These are phyloP conservation scores for Hemisphaericaspora nanyangensis DNA, from an alignment of 805 yeast genomes.

Conservation along the genomic window DNA sequence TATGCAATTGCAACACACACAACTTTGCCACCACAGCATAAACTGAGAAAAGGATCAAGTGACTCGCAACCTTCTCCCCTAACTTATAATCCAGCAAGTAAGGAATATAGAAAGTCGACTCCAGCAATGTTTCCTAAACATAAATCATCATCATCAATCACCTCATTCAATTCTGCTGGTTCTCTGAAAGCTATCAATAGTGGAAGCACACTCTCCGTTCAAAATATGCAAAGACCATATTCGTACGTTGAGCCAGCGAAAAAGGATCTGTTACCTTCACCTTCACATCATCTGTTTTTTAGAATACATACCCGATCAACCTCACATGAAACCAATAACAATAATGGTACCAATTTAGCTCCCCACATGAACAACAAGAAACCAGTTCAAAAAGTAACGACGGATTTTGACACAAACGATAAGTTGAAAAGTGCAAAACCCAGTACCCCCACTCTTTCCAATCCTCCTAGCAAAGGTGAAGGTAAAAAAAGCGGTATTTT, in stretches of 20 bases:
- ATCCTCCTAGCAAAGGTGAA: not conserved
- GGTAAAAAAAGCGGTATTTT: constrained; percentile 30
- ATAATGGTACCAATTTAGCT: not conserved
- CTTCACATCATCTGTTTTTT: constrained; percentile 44
- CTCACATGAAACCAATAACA: constrained; percentile 10
- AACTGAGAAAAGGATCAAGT: constrained; percentile 5
- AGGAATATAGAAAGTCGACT: not conserved
- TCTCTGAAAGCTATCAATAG: constrained; percentile 7
- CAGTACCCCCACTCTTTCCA: not conserved
- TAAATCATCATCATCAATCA: constrained; percentile 30
- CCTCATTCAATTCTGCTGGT: constrained; percentile 7
- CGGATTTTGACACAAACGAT: not conserved
- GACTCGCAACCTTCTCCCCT: constrained; percentile 15
- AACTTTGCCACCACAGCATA: not conserved
- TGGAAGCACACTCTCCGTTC: not conserved
- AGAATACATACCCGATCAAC: constrained; percentile 62
- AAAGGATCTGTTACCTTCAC: constrained; percentile 16
- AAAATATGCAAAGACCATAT: constrained; percentile 28
- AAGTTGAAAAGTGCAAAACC: not conserved
- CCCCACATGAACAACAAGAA: not conserved
- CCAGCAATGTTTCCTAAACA: constrained; percentile 14
- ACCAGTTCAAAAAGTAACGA: not conserved
- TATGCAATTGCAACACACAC: not conserved
- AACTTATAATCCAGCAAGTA: not conserved
- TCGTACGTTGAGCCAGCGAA: constrained; percentile 34